Conservation (phyloP, 352 stramenopile genomes). For the Pythium biforme region DNA sequence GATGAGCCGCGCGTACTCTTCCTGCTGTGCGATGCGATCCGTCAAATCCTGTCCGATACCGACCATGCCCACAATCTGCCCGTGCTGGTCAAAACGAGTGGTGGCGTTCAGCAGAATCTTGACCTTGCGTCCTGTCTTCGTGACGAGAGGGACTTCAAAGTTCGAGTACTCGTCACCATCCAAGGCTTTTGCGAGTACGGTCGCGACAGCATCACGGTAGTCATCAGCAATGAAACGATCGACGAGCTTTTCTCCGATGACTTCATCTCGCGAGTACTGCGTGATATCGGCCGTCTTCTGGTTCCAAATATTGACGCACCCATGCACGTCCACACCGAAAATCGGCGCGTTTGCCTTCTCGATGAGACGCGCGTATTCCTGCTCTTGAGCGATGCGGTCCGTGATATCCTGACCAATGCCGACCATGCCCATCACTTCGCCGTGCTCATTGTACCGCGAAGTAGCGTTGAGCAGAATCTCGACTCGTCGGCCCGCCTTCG, state of each 20-base stretch:
- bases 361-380: conserved; percentile 89
- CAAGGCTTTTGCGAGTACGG: conserved; percentile 51
- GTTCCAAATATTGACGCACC: conserved; percentile 92
- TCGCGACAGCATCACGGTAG: conserved; percentile 47
- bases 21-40: conserved; percentile 50
- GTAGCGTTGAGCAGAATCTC: conserved; percentile 88
- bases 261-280: conserved; percentile 62
- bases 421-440: conserved; percentile 80
- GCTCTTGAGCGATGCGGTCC: conserved; percentile 81
- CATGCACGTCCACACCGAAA: conserved; percentile 86
- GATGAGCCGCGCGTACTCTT: conserved; percentile 61
- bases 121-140: conserved; percentile 60
- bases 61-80: conserved; percentile 64
- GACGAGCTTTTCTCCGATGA: conserved; percentile 59
- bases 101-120: conserved; percentile 80
- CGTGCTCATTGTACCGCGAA: conserved; percentile 79
- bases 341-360: conserved; percentile 90
- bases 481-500: conserved; percentile 72
- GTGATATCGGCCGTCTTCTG: conserved; percentile 89
- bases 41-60: conserved; percentile 70
- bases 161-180: conserved; percentile 52
- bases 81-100: conserved; percentile 53
- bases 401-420: conserved; percentile 87
- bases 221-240: conserved; percentile 60
- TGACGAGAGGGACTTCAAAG: conserved; percentile 78